Conservation (phyloP, 2,329 filamentous ascomycete species). For the Penicillium rolfsii region DNA sequence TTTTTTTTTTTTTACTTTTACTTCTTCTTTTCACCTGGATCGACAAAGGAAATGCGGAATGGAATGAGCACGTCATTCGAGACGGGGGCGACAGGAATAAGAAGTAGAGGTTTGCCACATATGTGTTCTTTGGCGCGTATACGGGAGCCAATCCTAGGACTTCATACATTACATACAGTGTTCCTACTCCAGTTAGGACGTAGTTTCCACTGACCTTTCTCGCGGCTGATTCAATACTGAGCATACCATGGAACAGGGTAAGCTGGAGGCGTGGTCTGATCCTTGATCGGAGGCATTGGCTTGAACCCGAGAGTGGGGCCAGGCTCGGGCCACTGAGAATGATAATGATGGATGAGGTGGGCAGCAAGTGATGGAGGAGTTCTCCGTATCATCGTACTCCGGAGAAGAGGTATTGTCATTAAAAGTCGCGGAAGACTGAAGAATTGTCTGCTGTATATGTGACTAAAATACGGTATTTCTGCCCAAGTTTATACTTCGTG, state of each 20-base stretch:
- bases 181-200: no score
- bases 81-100: background rate
- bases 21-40: background rate
- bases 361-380: background rate
- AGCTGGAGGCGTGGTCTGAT: conserved; percentile 4
- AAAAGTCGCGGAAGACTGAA: background rate
- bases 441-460: background rate
- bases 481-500: no score
- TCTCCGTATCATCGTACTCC: no score
- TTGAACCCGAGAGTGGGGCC: conserved; percentile 3
- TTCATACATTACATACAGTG: background rate
- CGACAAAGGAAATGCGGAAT: background rate
- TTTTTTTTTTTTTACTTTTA: background rate
- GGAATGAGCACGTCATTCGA: conserved; percentile 6
- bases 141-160: background rate
- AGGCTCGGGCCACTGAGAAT: background rate
- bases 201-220: no score
- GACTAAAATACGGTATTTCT: no score
- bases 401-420: background rate
- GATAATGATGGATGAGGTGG: background rate
- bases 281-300: background rate
- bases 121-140: background rate
- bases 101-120: background rate
- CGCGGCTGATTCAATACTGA: background rate
- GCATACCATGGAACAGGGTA: background rate